Evolutionary conservation across 139 green algal genomes (phyloP).

Genomic region (Chlorella sp.): DNA sequence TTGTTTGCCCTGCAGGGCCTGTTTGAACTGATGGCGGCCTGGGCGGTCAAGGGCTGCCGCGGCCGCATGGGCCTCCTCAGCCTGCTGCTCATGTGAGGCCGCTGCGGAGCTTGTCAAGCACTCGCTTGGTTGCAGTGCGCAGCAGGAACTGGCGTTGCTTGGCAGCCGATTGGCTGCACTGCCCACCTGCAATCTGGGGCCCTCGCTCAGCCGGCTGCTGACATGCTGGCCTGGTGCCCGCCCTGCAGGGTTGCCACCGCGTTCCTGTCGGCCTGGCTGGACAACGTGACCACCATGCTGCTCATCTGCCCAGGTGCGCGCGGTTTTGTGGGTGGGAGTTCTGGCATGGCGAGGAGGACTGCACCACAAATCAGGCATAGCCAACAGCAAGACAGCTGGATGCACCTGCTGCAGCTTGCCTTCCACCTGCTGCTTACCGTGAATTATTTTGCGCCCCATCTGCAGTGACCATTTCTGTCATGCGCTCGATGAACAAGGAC

Average conservation of each 20-base stretch:
- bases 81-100: constrained; percentile 45
- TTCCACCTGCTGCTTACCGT: too few relatives aligned
- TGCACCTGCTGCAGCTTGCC: too few relatives aligned
- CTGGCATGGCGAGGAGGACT: too few relatives aligned
- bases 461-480: constrained; percentile 59
- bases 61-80: constrained; percentile 49
- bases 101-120: background rate
- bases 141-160: too few relatives aligned
- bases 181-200: background rate
- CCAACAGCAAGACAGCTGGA: too few relatives aligned
- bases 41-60: constrained; percentile 34
- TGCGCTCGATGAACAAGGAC: constrained; percentile 50
- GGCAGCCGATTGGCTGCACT: too few relatives aligned
- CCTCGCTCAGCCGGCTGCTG: background rate
- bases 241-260: constrained; percentile 27
- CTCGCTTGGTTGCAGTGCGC: too few relatives aligned
- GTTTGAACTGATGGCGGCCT: constrained; percentile 58
- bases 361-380: too few relatives aligned
- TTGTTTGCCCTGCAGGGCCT: constrained; percentile 29
- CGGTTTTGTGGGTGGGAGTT: too few relatives aligned
- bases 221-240: background rate
- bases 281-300: constrained; percentile 65
- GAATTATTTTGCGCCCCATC: too few relatives aligned
- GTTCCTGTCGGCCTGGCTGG: constrained; percentile 58
- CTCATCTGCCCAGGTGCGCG: too few relatives aligned